Percentiles rank a stretch among this genome's conserved stretches.
Evolutionary conservation across 2,329 filamentous ascomycete species (phyloP).

Genomic region (Blastomyces silverae): DNA sequence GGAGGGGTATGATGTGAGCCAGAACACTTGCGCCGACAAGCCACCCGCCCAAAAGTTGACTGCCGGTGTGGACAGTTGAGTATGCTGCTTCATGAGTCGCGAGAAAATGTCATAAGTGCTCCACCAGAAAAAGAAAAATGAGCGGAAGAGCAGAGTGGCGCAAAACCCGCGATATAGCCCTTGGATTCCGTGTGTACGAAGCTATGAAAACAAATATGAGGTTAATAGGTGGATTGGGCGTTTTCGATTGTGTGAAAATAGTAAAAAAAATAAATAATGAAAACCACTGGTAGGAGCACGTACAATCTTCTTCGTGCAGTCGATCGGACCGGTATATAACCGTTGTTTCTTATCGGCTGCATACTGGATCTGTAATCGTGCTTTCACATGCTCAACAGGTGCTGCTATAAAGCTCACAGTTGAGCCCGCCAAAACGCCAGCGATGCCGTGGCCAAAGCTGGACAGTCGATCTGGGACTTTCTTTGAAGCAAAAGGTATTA

Average conservation of each 20-base stretch:
- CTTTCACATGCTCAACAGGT: slow-evolving; percentile 92
- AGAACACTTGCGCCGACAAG: slow-evolving; percentile 87
- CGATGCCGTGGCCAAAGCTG: slow-evolving; percentile 73
- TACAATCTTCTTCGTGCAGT: slow-evolving; percentile 63
- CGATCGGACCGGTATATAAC: slow-evolving; percentile 78
- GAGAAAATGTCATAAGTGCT: slow-evolving; percentile 85
- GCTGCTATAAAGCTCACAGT: slow-evolving; percentile 92
- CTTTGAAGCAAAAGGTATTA: slow-evolving; percentile 33
- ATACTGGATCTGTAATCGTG: slow-evolving; percentile 90
- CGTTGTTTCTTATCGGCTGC: slow-evolving; percentile 68
- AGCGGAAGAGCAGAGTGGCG: slow-evolving; percentile 80
- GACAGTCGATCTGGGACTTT: slow-evolving; percentile 53
- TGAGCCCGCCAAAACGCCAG: slow-evolving; percentile 76
- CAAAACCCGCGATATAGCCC: slow-evolving; percentile 81
- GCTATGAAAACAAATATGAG: slow-evolving; percentile 25
- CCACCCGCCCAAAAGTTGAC: slow-evolving; percentile 98
- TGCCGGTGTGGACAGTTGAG: slow-evolving; percentile 64
- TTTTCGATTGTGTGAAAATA: background rate
- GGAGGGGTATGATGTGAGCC: slow-evolving; percentile 83
- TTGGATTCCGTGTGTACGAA: slow-evolving; percentile 59
- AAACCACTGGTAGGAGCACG: slow-evolving; percentile 18
- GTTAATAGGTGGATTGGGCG: background rate
- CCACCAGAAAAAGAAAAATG: slow-evolving; percentile 99
- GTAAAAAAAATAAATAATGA: background rate
- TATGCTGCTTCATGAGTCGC: slow-evolving; percentile 58